Conservation (phyloP, 257 asterid genomes). For the Eustoma russellianum region DNA sequence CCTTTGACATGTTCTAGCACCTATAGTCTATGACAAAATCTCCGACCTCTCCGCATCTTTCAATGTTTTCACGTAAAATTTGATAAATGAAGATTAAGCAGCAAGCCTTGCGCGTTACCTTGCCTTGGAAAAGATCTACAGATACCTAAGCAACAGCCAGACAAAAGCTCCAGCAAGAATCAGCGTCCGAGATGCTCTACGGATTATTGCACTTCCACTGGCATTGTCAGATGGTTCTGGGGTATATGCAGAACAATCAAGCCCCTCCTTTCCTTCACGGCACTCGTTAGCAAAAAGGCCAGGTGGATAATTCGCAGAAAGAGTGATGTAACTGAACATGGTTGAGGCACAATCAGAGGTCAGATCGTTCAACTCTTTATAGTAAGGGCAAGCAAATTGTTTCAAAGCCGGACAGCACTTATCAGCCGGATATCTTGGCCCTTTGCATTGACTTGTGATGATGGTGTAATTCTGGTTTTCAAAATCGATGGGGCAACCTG, state of each 20-base stretch:
- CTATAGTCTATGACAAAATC: no score
- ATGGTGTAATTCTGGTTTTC: conserved; percentile 67
- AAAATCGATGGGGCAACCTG: conserved; percentile 64
- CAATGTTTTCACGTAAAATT: no score
- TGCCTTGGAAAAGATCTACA: conserved; percentile 14
- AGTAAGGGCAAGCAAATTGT: conserved; percentile 52
- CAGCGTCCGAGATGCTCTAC: conserved; percentile 18
- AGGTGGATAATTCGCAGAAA: conserved; percentile 63
- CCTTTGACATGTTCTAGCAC: no score
- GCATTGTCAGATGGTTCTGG: conserved; percentile 19
- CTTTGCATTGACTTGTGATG: conserved; percentile 70
- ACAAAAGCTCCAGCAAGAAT: conserved; percentile 23
- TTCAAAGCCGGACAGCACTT: conserved; percentile 44
- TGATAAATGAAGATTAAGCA: no score
- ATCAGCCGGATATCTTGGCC: conserved; percentile 41
- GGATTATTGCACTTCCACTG: conserved; percentile 13
- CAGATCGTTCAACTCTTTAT: conserved; percentile 33
- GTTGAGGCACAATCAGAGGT: conserved; percentile 55
- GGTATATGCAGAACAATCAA: conserved; percentile 37
- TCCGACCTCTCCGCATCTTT: no score
- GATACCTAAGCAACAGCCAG: conserved; percentile 18
- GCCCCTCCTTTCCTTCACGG: conserved; percentile 33
- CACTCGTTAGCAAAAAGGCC: conserved; percentile 63
- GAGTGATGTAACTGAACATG: conserved; percentile 81
- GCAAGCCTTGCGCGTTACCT: no score